These are phyloP conservation scores for Micractinium sp. DNA, from an alignment of 139 green algal species.

Conservation along the genomic window DNA sequence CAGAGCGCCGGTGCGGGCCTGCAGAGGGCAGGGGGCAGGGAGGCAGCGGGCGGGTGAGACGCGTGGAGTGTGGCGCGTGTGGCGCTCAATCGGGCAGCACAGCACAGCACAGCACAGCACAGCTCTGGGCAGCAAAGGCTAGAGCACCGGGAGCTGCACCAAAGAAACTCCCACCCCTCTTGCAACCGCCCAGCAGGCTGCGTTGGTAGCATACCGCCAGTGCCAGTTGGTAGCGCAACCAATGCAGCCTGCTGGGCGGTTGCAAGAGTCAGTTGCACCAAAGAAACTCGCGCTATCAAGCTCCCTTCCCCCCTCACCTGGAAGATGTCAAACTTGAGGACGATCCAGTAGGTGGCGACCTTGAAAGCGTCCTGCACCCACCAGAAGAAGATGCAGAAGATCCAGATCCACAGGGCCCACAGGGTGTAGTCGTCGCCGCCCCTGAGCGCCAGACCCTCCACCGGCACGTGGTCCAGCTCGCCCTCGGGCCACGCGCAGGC, in stretches of 20 bases:
- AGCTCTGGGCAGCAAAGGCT: too few species aligned
- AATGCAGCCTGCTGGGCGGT: too few species aligned
- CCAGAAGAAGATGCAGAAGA: constrained; percentile 84
- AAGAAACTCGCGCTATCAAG: too few species aligned
- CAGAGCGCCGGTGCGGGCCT: constrained; percentile 57
- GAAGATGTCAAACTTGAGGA: constrained; percentile 76
- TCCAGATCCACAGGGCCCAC: constrained; percentile 78
- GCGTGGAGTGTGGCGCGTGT: not conserved
- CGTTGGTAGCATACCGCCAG: too few species aligned
- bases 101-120: not conserved
- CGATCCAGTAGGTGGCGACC: constrained; percentile 60
- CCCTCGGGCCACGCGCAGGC: constrained; percentile 73
- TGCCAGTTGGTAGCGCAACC: too few species aligned
- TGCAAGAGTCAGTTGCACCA: too few species aligned
- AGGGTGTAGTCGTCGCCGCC: constrained; percentile 41
- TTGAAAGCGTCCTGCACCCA: constrained; percentile 80
- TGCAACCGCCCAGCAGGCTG: too few species aligned
- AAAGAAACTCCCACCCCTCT: too few species aligned
- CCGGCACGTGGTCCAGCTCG: constrained; percentile 38
- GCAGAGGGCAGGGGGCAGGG: not conserved
- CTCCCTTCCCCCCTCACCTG: constrained; percentile 3
- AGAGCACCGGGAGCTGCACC: too few species aligned
- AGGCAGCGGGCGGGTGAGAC: not conserved
- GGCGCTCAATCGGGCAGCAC: not conserved
- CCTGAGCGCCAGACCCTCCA: constrained; percentile 47